These are phyloP conservation scores for Paracoccidioides lutzii DNA, from an alignment of 2,329 filamentous ascomycete species.

Conservation along the genomic window DNA sequence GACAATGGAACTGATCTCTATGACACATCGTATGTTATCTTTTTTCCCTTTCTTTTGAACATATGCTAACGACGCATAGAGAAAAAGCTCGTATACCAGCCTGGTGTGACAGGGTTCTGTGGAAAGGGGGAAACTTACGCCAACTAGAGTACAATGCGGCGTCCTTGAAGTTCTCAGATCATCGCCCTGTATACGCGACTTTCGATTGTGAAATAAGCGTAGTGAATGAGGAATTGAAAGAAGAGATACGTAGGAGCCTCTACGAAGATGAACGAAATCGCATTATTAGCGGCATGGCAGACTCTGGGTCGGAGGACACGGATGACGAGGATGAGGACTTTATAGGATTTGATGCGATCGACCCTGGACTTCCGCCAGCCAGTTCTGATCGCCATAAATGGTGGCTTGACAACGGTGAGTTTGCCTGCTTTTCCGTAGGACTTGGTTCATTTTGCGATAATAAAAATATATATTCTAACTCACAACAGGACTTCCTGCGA, in stretches of 20 bases:
- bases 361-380: constrained; percentile 57
- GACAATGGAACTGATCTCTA: constrained; percentile 80
- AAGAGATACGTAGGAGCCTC: constrained; percentile 58
- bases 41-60: neutral
- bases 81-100: constrained; percentile 92
- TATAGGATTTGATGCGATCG: constrained; percentile 68
- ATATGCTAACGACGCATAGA: constrained; percentile 34
- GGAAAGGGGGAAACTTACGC: constrained; percentile 69
- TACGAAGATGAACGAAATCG: constrained; percentile 56
- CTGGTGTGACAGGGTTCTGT: constrained; percentile 89
- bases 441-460: constrained; percentile 4
- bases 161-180: constrained; percentile 79
- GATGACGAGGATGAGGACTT: constrained; percentile 52
- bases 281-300: constrained; percentile 38
- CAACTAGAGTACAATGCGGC: constrained; percentile 75
- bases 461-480: constrained; percentile 11
- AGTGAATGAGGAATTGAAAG: constrained; percentile 60
- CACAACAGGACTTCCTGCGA: constrained; percentile 52
- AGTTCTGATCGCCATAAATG: constrained; percentile 51
- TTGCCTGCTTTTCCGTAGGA: neutral
- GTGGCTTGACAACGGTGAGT: constrained; percentile 50
- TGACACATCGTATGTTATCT: constrained; percentile 62
- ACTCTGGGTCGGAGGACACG: constrained; percentile 14
- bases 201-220: constrained; percentile 77
- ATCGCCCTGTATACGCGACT: constrained; percentile 83